Conservation (phyloP, 768 basidiomycete genomes). For the Xerocomellus chrysenteron region DNA sequence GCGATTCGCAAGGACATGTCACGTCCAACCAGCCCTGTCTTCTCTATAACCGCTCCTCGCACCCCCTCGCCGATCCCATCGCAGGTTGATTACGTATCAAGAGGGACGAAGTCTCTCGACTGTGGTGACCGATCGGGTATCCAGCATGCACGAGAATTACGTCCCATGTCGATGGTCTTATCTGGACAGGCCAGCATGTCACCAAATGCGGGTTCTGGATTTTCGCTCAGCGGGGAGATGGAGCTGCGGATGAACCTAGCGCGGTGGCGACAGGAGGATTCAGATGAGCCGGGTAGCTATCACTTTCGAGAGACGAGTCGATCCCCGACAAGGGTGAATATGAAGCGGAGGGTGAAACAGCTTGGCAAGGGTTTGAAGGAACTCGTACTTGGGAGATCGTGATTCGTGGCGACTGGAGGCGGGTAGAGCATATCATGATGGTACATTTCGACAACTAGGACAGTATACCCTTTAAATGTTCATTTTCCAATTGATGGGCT, state of each 20-base stretch:
- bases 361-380: slow-evolving; percentile 33
- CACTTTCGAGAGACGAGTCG: slow-evolving; percentile 29
- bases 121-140: slow-evolving; percentile 21
- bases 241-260: slow-evolving; percentile 58
- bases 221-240: slow-evolving; percentile 59
- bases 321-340: slow-evolving; percentile 16
- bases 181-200: slow-evolving; percentile 18
- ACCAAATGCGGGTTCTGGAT: slow-evolving; percentile 35
- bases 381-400: slow-evolving; percentile 29
- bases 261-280: slow-evolving; percentile 32
- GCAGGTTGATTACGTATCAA: slow-evolving; percentile 21
- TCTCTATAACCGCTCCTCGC: slow-evolving; percentile 25
- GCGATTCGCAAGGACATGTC: slow-evolving; percentile 52
- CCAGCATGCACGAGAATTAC: slow-evolving; percentile 19
- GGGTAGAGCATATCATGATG: neutral
- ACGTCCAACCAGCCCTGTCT: slow-evolving; percentile 37
- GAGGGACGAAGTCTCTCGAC: slow-evolving; percentile 36
- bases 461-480: slow-evolving; percentile 4
- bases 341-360: slow-evolving; percentile 30
- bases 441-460: neutral
- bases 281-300: slow-evolving; percentile 31
- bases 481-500: neutral
- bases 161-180: slow-evolving; percentile 31
- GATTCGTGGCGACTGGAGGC: neutral
- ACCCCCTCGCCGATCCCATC: slow-evolving; percentile 29